Evolutionary conservation across 2,329 filamentous ascomycete genomes (phyloP).

Genomic region (Chaetomium sp.): DNA sequence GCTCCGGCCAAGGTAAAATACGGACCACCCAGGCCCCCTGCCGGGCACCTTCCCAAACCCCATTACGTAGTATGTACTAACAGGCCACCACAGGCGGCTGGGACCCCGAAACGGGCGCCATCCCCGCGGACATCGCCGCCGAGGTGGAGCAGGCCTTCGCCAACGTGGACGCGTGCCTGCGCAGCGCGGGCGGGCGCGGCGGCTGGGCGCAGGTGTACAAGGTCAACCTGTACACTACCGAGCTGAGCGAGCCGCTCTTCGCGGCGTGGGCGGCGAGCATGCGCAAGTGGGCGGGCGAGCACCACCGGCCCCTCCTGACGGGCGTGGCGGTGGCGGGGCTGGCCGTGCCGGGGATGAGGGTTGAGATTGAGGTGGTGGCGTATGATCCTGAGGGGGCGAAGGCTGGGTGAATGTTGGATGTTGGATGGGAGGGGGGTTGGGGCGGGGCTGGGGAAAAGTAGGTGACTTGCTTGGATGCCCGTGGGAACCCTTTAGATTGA

Average conservation of each 20-base stretch:
- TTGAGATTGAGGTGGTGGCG: constrained; percentile 61
- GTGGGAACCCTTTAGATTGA: too few species aligned
- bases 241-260: constrained; percentile 45
- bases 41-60: not conserved
- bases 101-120: constrained; percentile 25
- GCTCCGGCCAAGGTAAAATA: constrained; percentile 54
- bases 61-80: not conserved
- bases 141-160: constrained; percentile 53
- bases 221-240: constrained; percentile 46
- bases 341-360: constrained; percentile 53
- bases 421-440: not conserved
- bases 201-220: constrained; percentile 37
- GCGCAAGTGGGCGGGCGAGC: constrained; percentile 50
- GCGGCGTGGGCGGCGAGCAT: constrained; percentile 51
- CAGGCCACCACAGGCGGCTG: not conserved
- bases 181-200: constrained; percentile 48
- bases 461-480: too few species aligned
- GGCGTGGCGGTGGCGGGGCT: constrained; percentile 53
- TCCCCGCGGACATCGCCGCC: constrained; percentile 35
- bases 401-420: not conserved
- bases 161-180: constrained; percentile 54
- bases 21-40: not conserved
- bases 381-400: constrained; percentile 43
- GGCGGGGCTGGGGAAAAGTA: not conserved
- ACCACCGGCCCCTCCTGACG: constrained; percentile 58